Evolutionary conservation across 2,329 filamentous ascomycete species (phyloP).

Genomic region (Fusarium sp.): DNA sequence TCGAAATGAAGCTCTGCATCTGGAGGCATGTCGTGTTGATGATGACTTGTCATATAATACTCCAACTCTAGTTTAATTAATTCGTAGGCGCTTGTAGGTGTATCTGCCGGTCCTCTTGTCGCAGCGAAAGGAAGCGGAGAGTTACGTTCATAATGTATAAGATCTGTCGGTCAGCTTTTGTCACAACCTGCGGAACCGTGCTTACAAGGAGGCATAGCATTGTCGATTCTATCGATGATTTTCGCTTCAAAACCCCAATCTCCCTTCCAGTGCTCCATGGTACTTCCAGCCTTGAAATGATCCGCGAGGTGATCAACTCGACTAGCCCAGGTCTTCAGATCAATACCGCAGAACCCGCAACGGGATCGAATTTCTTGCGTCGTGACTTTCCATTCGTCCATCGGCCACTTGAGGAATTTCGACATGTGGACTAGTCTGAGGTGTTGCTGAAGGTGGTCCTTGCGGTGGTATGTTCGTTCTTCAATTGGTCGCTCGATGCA

Average conservation of each 20-base stretch:
- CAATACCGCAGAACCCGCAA: constrained; percentile 59
- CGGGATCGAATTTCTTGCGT: constrained; percentile 55
- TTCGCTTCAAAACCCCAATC: constrained; percentile 59
- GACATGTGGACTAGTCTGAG: constrained; percentile 56
- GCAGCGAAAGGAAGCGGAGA: constrained; percentile 38
- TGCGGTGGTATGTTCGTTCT: constrained; percentile 61
- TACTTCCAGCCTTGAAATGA: constrained; percentile 58
- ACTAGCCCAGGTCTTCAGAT: constrained; percentile 55
- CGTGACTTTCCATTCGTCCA: constrained; percentile 55
- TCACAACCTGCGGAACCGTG: accelerated
- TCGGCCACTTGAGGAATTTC: constrained; percentile 53
- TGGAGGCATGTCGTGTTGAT: constrained; percentile 25
- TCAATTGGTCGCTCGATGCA: constrained; percentile 56
- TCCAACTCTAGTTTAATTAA: constrained; percentile 38
- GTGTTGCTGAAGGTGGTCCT: constrained; percentile 60
- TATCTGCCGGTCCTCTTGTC: constrained; percentile 39
- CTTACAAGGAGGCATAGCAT: constrained; percentile 59
- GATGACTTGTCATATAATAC: constrained; percentile 35
- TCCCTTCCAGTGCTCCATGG: constrained; percentile 60
- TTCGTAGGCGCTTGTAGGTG: constrained; percentile 41
- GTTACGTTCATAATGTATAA: constrained; percentile 43
- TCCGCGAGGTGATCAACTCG: constrained; percentile 56
- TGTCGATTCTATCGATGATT: constrained; percentile 57
- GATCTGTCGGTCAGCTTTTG: constrained; percentile 27
- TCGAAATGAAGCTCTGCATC: constrained; percentile 37